Evolutionary conservation across 768 basidiomycete species (phyloP), one percentile per base, ranked within the genome.

Genomic region (Clathrus columnatus): DNA sequence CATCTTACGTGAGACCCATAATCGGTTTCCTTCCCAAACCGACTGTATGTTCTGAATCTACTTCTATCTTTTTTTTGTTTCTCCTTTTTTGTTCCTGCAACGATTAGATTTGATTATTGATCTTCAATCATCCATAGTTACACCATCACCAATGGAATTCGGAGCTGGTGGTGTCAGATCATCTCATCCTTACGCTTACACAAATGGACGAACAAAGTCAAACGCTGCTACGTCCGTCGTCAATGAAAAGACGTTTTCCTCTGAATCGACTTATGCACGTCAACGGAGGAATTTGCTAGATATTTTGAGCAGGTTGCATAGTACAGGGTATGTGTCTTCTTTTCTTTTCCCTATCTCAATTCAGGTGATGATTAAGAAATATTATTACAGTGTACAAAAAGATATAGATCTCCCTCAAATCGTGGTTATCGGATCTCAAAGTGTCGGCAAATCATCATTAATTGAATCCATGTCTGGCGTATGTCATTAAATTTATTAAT

Each of bases 371-470:
- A 47, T 16, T 10, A 20, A 23, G 11, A 29, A 50, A 29, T n/a
- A 4, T 32, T 51, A 51, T 32, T 41, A 6, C 45, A 87, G 86
- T 0, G 83, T 84, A 0, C 79, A 87, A 57, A 70, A 76, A 14
- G 84, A 88, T 51, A 78, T 90, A 7, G 84, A 87, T 60, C 69
- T 89, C 0, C 87, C 87, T 0, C 79, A 81, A 59, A 87, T 89
- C 28, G 83, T 80, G 0, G 86, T 87, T 43, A 77, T 87, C 17
- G 86, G 87, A 0, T 76, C 73, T 1, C 87, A 89, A 59, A 84
- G 81, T 44, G 84, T 83, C 0, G 87, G 87, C 0, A 88, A 88
- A 61, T 85, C 84, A 0, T 88, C 86, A 0, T 72, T 88, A 2
- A 87, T 89, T 10, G 86, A 89, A 60, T 77, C 83, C 0, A 87